Percentiles rank a stretch among this genome's conserved stretches.
Evolutionary conservation across 2,329 filamentous ascomycete genomes (phyloP).

Genomic region (Hymenoscyphus repandus): DNA sequence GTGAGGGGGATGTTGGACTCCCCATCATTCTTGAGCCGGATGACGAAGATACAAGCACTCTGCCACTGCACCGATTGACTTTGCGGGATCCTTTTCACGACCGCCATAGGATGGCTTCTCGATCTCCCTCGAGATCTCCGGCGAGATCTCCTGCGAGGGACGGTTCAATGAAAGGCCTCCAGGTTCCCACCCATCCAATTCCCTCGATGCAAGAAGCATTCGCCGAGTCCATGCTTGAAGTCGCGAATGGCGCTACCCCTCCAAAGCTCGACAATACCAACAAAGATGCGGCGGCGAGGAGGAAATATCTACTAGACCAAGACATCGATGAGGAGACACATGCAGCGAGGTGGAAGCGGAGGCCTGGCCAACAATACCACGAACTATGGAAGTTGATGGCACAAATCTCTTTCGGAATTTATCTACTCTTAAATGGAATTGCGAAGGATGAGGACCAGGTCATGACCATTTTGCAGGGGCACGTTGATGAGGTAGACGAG

Average conservation of each 20-base stretch:
- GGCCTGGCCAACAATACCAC: conserved; percentile 72
- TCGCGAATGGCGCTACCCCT: conserved; percentile 44
- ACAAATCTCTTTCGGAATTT: conserved; percentile 90
- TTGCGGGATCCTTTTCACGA: neutral
- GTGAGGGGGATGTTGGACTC: conserved; percentile 10
- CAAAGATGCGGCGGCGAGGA: conserved; percentile 55
- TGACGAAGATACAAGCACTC: conserved; percentile 5
- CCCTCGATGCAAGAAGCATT: conserved; percentile 75
- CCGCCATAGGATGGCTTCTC: neutral
- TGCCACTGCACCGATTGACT: neutral
- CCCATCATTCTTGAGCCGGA: conserved; percentile 21
- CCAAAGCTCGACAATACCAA: conserved; percentile 48
- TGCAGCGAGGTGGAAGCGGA: conserved; percentile 70
- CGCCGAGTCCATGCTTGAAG: conserved; percentile 74
- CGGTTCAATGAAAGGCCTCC: conserved; percentile 10
- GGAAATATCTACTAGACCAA: conserved; percentile 63
- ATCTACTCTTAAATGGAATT: conserved; percentile 76
- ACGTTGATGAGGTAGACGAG: conserved; percentile 90
- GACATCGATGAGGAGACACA: conserved; percentile 65
- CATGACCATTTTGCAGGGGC: conserved; percentile 79
- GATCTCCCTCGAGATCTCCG: neutral
- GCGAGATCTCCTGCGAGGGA: neutral
- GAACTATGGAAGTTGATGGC: conserved; percentile 85
- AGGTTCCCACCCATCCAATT: conserved; percentile 62
- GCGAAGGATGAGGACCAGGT: conserved; percentile 88